These are phyloP conservation scores for Hypocreales sp. DNA, from an alignment of 2,329 filamentous ascomycete genomes.

Conservation along the genomic window DNA sequence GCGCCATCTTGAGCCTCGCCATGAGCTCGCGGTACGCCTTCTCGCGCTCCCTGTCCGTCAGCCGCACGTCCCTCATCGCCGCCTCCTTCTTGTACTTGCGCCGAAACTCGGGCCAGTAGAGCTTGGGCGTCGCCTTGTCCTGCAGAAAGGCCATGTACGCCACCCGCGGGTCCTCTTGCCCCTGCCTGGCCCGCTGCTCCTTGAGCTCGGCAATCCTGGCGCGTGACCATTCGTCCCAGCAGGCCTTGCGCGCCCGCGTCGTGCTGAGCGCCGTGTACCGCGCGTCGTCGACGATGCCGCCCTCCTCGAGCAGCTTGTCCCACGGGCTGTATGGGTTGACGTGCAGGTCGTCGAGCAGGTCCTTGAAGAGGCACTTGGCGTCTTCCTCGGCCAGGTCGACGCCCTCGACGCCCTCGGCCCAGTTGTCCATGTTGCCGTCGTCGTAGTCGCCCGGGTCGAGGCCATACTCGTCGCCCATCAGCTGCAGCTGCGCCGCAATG, in stretches of 20 bases:
- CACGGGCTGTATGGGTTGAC: constrained; percentile 84
- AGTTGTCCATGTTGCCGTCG: constrained; percentile 42
- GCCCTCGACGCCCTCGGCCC: constrained; percentile 58
- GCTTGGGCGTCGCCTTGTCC: constrained; percentile 68
- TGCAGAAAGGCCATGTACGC: constrained; percentile 72
- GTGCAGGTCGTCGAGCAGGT: constrained; percentile 66
- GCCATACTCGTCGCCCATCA: constrained; percentile 77
- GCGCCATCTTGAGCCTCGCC: constrained; percentile 48
- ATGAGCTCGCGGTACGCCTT: constrained; percentile 67
- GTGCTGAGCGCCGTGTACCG: constrained; percentile 74
- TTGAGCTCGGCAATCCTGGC: constrained; percentile 60
- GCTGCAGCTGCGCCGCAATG: constrained; percentile 79
- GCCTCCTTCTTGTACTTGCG: constrained; percentile 74
- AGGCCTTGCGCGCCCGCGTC: constrained; percentile 67
- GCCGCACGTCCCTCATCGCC: constrained; percentile 58
- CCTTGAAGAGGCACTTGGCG: constrained; percentile 62
- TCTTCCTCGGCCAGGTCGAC: constrained; percentile 60
- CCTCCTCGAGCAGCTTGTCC: constrained; percentile 78
- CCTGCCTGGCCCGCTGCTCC: constrained; percentile 56
- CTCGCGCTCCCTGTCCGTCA: constrained; percentile 64
- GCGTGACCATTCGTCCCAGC: constrained; percentile 71
- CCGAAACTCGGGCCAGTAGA: constrained; percentile 96
- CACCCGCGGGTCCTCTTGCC: constrained; percentile 70
- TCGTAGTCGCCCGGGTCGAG: constrained; percentile 65
- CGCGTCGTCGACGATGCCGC: constrained; percentile 66